Conservation (phyloP, 257 asterid species). For the Fraxinus anomala region DNA sequence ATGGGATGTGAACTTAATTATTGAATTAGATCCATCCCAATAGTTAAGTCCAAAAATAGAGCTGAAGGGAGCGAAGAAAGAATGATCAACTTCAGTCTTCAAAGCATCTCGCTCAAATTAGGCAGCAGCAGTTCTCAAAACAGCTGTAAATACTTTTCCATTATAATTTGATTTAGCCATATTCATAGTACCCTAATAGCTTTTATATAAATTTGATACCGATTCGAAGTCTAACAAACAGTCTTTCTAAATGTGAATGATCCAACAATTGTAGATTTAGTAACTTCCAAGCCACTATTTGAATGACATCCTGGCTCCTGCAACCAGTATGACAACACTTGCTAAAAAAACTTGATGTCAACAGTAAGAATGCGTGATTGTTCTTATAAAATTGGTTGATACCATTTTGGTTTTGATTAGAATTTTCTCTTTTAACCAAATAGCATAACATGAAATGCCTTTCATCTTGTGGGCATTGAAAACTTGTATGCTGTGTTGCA, state of each 20-base stretch:
- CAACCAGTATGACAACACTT: neutral
- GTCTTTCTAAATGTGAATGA: neutral
- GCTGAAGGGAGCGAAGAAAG: too few species aligned
- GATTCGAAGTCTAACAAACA: neutral
- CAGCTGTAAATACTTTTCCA: too few species aligned
- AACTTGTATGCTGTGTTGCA: neutral
- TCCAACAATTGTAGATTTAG: neutral
- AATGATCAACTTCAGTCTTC: too few species aligned
- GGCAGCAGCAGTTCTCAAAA: too few species aligned
- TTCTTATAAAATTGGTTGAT: neutral
- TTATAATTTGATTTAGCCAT: neutral
- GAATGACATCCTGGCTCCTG: neutral
- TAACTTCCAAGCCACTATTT: neutral
- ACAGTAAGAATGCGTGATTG: neutral
- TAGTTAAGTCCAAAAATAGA: too few species aligned
- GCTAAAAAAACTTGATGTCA: neutral
- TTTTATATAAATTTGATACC: neutral
- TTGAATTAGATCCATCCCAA: too few species aligned
- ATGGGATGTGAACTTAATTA: too few species aligned
- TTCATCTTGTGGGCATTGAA: neutral
- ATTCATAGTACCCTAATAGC: neutral
- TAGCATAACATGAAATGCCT: neutral
- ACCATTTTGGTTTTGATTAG: neutral
- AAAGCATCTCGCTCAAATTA: too few species aligned
- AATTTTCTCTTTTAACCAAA: neutral